Conservation (phyloP, 768 basidiomycete species). For the Russula foetens region DNA sequence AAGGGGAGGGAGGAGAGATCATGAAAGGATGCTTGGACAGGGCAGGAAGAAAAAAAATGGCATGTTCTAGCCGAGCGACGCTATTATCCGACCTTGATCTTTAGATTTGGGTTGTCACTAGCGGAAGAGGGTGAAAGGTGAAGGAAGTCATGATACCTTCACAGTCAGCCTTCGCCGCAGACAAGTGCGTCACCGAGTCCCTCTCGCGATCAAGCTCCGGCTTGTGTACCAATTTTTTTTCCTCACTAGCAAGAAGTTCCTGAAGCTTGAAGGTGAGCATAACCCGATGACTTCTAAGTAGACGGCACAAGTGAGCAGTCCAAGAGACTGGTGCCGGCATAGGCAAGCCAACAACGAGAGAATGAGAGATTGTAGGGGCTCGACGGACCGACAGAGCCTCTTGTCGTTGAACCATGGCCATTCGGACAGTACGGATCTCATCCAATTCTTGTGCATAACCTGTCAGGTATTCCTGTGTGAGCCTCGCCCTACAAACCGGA, state of each 20-base stretch:
- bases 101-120: not conserved
- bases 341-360: not conserved
- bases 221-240: not conserved
- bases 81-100: constrained; percentile 7
- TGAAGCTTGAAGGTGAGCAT: not conserved
- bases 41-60: not conserved
- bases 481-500: not conserved
- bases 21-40: not conserved
- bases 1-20: not conserved
- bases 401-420: not conserved
- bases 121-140: not conserved
- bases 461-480: not conserved
- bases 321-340: not conserved
- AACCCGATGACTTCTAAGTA: not conserved
- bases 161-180: constrained; percentile 6
- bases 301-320: not conserved
- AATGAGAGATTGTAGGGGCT: not conserved
- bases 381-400: constrained; percentile 10
- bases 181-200: not conserved
- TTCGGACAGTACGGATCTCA: constrained; percentile 5
- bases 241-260: constrained; percentile 2
- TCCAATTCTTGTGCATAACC: constrained; percentile 3
- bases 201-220: constrained; percentile 7
- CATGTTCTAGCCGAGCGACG: not conserved
- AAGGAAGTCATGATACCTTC: constrained; percentile 9